Evolutionary conservation across 2,329 filamentous ascomycete species (phyloP).

Genomic region (Cladosporium sp.): DNA sequence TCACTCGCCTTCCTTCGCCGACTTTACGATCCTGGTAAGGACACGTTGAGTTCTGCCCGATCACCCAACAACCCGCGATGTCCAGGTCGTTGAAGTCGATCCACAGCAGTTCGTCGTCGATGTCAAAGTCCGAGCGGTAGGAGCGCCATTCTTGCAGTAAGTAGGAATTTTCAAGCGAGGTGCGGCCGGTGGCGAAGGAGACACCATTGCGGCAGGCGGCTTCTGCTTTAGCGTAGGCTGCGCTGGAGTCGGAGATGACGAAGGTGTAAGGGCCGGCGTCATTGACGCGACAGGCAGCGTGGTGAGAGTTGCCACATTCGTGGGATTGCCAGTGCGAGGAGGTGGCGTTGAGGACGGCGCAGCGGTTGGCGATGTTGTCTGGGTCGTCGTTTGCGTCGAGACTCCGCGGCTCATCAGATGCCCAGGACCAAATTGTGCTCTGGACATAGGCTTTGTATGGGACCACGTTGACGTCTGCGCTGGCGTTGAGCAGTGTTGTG

Average conservation of each 20-base stretch:
- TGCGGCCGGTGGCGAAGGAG: slow-evolving; percentile 56
- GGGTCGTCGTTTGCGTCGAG: slow-evolving; percentile 32
- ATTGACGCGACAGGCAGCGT: slow-evolving; percentile 54
- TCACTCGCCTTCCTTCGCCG: slow-evolving; percentile 45
- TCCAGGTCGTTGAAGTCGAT: slow-evolving; percentile 60
- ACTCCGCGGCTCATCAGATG: slow-evolving; percentile 51
- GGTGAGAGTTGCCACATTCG: slow-evolving; percentile 50
- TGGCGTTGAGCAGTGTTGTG: slow-evolving; percentile 47
- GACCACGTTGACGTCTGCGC: slow-evolving; percentile 45
- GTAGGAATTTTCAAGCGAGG: slow-evolving; percentile 60
- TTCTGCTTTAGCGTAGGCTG: slow-evolving; percentile 37
- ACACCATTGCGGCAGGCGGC: slow-evolving; percentile 46
- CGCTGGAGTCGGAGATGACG: slow-evolving; percentile 44
- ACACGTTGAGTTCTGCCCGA: slow-evolving; percentile 53
- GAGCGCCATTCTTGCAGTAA: slow-evolving; percentile 38
- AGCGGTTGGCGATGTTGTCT: slow-evolving; percentile 40
- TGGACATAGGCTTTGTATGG: slow-evolving; percentile 51
- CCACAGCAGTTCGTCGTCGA: slow-evolving; percentile 43
- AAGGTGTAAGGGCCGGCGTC: slow-evolving; percentile 53
- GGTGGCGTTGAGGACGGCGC: slow-evolving; percentile 50
- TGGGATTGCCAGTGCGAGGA: slow-evolving; percentile 56
- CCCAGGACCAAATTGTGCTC: slow-evolving; percentile 59
- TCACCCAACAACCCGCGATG: slow-evolving; percentile 57
- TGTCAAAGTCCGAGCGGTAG: slow-evolving; percentile 11
- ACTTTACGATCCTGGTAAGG: slow-evolving; percentile 45